Evolutionary conservation across 1,284 basidiomycete species (phyloP).

Genomic region (Kwoniella shivajii): DNA sequence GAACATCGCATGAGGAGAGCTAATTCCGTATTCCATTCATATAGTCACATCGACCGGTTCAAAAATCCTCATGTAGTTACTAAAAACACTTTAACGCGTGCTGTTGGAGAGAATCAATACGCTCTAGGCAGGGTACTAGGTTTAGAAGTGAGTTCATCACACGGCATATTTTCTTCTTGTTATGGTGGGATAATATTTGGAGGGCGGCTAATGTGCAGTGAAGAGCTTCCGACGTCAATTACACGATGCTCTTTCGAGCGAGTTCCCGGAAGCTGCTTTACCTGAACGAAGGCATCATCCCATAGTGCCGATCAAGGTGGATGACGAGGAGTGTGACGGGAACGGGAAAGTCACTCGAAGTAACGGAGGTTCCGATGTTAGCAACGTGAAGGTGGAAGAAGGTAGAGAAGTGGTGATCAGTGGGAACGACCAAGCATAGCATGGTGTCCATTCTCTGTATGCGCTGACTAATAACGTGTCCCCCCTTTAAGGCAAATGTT

Average conservation of each 20-base stretch:
- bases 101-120: slow-evolving; percentile 51
- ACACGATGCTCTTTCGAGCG: slow-evolving; percentile 27
- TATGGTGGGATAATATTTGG: too few species aligned
- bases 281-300: slow-evolving; percentile 43
- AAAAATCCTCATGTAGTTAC: slow-evolving; percentile 25
- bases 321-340: not conserved
- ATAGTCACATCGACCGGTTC: slow-evolving; percentile 15
- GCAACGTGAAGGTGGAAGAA: not conserved
- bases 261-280: slow-evolving; percentile 43
- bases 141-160: slow-evolving; percentile 38
- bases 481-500: too few species aligned
- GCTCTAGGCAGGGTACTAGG: slow-evolving; percentile 46
- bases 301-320: not conserved
- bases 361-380: not conserved
- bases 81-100: slow-evolving; percentile 23
- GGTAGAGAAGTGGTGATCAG: not conserved
- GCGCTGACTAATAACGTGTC: too few species aligned
- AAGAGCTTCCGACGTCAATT: slow-evolving; percentile 48
- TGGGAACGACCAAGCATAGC: not conserved
- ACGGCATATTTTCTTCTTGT: not conserved
- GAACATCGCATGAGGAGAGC: too few species aligned
- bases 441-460: too few species aligned
- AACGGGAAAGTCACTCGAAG: not conserved
- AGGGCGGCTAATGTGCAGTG: too few species aligned
- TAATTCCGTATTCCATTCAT: too few species aligned